Evolutionary conservation across 2,329 filamentous ascomycete genomes (phyloP).

Genomic region (Fusarium tricinctum): DNA sequence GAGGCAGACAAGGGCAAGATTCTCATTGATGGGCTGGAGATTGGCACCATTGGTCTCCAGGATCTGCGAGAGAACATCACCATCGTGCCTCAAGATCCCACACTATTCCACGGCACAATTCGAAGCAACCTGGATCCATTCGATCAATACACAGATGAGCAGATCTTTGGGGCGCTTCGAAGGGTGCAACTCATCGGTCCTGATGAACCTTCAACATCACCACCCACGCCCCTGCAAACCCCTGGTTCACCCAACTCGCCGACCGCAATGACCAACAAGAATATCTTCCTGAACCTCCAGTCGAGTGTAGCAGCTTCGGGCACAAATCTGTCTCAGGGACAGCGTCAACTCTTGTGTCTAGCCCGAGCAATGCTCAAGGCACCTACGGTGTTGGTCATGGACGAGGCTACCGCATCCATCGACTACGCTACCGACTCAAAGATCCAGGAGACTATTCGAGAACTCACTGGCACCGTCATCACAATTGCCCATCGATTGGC

Average conservation of each 20-base stretch:
- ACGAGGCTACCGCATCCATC: constrained; percentile 97
- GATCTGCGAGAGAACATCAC: constrained; percentile 95
- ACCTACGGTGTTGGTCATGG: constrained; percentile 97
- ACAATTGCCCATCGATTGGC: constrained; percentile 96
- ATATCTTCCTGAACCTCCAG: constrained; percentile 89
- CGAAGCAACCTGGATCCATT: constrained; percentile 96
- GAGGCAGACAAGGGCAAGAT: constrained; percentile 94
- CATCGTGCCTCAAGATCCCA: constrained; percentile 97
- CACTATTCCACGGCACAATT: constrained; percentile 92
- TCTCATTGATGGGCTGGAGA: constrained; percentile 90
- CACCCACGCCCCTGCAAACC: constrained; percentile 47
- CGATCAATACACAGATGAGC: constrained; percentile 85
- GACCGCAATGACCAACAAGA: constrained; percentile 81
- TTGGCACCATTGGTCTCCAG: constrained; percentile 89
- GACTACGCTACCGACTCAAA: constrained; percentile 96
- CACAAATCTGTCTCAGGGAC: constrained; percentile 94
- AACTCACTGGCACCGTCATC: constrained; percentile 92
- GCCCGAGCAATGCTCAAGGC: constrained; percentile 92
- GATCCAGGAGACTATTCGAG: constrained; percentile 96
- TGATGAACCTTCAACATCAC: constrained; percentile 60
- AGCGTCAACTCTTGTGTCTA: constrained; percentile 93
- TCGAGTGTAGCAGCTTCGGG: constrained; percentile 91
- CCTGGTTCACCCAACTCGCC: constrained; percentile 49
- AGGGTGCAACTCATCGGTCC: constrained; percentile 87
- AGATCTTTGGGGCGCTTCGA: constrained; percentile 88